Base-by-base conservation (phyloP, 2,329 filamentous ascomycete genomes). In the Hymenoscyphus infarciens region DNA sequence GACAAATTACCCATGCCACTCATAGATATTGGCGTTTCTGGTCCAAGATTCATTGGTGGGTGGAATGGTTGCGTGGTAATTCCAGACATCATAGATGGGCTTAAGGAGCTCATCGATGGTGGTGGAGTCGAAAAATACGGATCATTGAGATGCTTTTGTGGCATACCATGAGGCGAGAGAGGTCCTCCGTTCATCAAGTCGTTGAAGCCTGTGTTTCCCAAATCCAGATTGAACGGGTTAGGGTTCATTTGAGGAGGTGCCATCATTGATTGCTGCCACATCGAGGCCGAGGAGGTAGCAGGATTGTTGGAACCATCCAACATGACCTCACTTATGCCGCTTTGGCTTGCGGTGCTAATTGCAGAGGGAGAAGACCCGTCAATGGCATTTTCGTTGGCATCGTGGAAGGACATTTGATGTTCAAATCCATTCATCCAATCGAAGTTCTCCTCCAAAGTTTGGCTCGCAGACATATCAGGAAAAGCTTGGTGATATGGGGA, bases 311-410 rank as follows among this genome's bases (percentile, higher is more conserved):
- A 86, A 64, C 91, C 91, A 75, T 97, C 92, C 63, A 95, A 81
- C 88, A 97, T 92, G 64, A 92, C 87, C 74, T 98, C 95, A 76
- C 91, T 96, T 75, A 93, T 90, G 58, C 89, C 91, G 74, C 90
- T 94, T 73, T 96, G 93, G 77, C 93, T 98, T 63, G 91, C 91
- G 53, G 91, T 96, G 79, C 94, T 98, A 75, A 98, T 94, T 56
- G 92, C 92, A 8, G 95, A 98, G 16, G 95, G 95, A 15, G 95
- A 98, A 11, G 95, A 98, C 63, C 90, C 92, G 71, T 97, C 94
- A 60, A 97, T 85, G 31, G 91, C 92, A 68, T 87, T 89, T 70
- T 97, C 92, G 71, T 89, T 89, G 61, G 81, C 78, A 62, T 83
- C 85, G 70, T 82, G 83, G 74, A 92, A 87, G 7, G 84, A 84